Evolutionary conservation across 108 stramenopile genomes (phyloP).

Genomic region (Nannochloropsis oceanica): DNA sequence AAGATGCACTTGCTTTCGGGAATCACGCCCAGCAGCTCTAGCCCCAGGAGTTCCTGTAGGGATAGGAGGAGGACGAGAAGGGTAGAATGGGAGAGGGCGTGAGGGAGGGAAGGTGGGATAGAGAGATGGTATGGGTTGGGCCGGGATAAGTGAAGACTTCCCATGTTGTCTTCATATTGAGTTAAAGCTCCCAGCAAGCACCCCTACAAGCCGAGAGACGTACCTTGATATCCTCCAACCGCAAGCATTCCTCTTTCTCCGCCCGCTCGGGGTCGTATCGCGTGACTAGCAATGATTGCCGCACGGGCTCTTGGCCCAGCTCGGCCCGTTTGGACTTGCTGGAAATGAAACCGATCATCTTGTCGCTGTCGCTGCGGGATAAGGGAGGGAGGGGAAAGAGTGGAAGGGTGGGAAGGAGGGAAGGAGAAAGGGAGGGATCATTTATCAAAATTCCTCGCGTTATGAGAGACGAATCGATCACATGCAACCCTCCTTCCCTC

Average conservation of each 20-base stretch:
- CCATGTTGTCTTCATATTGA: no score
- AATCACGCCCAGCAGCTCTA: conserved; percentile 47
- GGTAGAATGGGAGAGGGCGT: no score
- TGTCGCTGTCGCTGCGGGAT: conserved; percentile 41
- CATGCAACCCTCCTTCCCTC: not conserved
- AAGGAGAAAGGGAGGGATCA: no score
- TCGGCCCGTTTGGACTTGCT: conserved; percentile 42
- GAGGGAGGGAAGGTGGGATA: no score
- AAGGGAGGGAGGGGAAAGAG: not conserved
- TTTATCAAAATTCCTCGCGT: no score
- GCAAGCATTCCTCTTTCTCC: conserved; percentile 36
- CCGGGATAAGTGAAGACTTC: no score
- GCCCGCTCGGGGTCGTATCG: conserved; percentile 47
- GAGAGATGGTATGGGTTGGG: no score
- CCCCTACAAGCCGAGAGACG: not conserved
- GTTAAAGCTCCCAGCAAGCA: no score
- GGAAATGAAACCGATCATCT: conserved; percentile 56
- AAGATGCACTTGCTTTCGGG: conserved; percentile 49
- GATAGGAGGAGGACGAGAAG: not conserved
- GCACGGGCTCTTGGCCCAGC: conserved; percentile 32
- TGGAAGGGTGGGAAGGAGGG: no score
- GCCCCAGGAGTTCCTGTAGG: conserved; percentile 44
- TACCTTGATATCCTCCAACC: conserved; percentile 37
- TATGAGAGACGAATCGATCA: not conserved
- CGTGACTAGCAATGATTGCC: conserved; percentile 41